These are phyloP conservation scores for Vigna nakashimae DNA, from an alignment of 306 rosid genomes.

Conservation along the genomic window DNA sequence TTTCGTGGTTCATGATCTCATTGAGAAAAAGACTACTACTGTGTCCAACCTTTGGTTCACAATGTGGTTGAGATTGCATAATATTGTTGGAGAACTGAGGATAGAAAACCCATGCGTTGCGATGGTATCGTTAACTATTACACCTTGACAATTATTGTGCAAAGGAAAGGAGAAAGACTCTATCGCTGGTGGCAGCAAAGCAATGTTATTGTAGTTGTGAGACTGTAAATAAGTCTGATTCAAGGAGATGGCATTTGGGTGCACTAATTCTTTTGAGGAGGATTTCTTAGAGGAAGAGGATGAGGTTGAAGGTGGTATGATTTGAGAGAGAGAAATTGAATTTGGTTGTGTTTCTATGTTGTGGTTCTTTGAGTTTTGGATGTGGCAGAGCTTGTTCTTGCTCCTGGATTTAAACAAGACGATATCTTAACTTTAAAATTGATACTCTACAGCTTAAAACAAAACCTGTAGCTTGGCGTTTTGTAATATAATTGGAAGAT, in stretches of 20 bases:
- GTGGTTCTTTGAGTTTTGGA: conserved; percentile 56
- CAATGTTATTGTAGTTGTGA: conserved; percentile 29
- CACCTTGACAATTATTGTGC: conserved; percentile 14
- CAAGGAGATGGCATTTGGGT: conserved; percentile 34
- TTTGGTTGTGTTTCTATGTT: neutral
- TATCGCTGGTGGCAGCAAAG: conserved; percentile 10
- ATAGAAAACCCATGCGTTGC: conserved; percentile 55
- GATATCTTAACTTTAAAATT: no score
- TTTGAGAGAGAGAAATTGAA: conserved; percentile 17
- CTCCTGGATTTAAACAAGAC: conserved; percentile 62
- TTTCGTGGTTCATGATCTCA: conserved; percentile 58
- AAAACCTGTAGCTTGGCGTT: no score
- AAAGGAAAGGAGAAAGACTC: conserved; percentile 57
- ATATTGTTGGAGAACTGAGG: conserved; percentile 57
- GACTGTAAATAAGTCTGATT: conserved; percentile 54
- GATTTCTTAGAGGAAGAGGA: conserved; percentile 74
- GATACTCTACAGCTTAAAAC: no score
- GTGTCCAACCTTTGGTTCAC: conserved; percentile 45
- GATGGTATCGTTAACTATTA: neutral
- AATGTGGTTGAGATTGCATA: conserved; percentile 42
- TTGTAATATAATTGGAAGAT: no score
- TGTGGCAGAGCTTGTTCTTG: conserved; percentile 82
- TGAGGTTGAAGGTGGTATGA: conserved; percentile 21
- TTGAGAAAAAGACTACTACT: conserved; percentile 59
- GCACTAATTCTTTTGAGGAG: conserved; percentile 45